Evolutionary conservation across 1,284 basidiomycete genomes (phyloP).

Genomic region (Volvariella surrecta): DNA sequence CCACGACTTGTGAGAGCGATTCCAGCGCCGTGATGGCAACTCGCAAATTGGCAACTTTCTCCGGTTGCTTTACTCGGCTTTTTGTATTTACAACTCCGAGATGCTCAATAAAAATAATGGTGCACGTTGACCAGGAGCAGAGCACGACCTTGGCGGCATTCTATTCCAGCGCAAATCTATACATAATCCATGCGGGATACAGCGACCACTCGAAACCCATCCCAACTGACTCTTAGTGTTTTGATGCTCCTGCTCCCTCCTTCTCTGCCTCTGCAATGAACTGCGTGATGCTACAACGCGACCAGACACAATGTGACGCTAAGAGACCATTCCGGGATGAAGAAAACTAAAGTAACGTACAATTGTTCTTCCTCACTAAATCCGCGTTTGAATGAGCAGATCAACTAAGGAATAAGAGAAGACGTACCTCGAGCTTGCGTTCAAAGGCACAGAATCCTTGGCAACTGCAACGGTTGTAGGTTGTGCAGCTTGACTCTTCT

Average conservation of each 20-base stretch:
- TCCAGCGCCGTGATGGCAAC: too few species aligned
- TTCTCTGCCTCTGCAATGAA: constrained; percentile 77
- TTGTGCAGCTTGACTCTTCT: constrained; percentile 28
- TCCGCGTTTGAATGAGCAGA: constrained; percentile 5
- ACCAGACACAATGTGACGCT: too few species aligned
- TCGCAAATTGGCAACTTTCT: too few species aligned
- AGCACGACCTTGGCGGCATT: too few species aligned
- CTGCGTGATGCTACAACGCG: constrained; percentile 52
- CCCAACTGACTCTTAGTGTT: constrained; percentile 8
- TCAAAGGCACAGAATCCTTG: constrained; percentile 53
- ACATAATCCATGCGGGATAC: too few species aligned
- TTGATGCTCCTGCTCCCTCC: constrained; percentile 37
- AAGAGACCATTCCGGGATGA: neutral
- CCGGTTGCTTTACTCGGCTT: too few species aligned
- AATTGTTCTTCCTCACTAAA: constrained; percentile 63
- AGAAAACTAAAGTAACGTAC: constrained; percentile 34
- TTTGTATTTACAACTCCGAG: too few species aligned
- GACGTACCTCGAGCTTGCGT: constrained; percentile 57
- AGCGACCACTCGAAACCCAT: constrained; percentile 2
- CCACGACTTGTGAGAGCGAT: too few species aligned
- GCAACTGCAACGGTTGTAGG: constrained; percentile 37
- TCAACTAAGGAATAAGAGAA: constrained; percentile 5
- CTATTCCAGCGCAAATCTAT: too few species aligned
- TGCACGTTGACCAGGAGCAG: too few species aligned
- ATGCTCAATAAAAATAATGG: too few species aligned